Conservation (phyloP, 345 rosid species). For the Pugionium cornutum region DNA sequence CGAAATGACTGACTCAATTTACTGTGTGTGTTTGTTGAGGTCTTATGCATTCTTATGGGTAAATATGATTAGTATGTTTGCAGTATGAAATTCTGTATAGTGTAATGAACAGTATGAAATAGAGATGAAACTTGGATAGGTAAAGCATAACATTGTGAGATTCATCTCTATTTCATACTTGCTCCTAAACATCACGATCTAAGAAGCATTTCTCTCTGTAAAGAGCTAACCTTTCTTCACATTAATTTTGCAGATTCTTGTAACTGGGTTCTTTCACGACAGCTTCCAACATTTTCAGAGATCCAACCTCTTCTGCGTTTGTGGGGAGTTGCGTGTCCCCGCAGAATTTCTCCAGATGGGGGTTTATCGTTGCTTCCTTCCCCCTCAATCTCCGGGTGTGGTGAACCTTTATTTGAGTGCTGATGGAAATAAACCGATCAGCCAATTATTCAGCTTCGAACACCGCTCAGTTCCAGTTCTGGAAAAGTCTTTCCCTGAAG, state of each 20-base stretch:
- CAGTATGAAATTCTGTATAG: neutral
- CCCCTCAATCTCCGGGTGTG: conserved; percentile 69
- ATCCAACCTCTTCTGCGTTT: conserved; percentile 66
- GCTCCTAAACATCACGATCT: neutral
- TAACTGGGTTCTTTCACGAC: conserved; percentile 74
- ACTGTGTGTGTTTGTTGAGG: conserved; percentile 2
- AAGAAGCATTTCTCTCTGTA: conserved; percentile 11
- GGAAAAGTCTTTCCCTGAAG: conserved; percentile 39
- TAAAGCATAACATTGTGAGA: neutral
- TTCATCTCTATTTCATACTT: neutral
- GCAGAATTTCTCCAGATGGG: conserved; percentile 73
- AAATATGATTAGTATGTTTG: conserved; percentile 15
- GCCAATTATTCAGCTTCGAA: conserved; percentile 78
- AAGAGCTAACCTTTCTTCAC: conserved; percentile 10
- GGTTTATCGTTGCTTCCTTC: conserved; percentile 76
- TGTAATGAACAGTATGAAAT: conserved; percentile 7
- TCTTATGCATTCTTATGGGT: conserved; percentile 3
- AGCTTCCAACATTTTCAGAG: conserved; percentile 58
- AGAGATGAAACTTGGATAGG: neutral
- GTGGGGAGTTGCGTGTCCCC: conserved; percentile 64
- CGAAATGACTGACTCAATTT: neutral
- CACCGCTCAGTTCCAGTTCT: conserved; percentile 45
- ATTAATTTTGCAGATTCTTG: conserved; percentile 54
- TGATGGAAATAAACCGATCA: conserved; percentile 80
- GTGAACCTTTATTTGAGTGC: conserved; percentile 68